These are phyloP conservation scores for Chloridella minuta DNA, from an alignment of 352 stramenopile species.

Conservation along the genomic window DNA sequence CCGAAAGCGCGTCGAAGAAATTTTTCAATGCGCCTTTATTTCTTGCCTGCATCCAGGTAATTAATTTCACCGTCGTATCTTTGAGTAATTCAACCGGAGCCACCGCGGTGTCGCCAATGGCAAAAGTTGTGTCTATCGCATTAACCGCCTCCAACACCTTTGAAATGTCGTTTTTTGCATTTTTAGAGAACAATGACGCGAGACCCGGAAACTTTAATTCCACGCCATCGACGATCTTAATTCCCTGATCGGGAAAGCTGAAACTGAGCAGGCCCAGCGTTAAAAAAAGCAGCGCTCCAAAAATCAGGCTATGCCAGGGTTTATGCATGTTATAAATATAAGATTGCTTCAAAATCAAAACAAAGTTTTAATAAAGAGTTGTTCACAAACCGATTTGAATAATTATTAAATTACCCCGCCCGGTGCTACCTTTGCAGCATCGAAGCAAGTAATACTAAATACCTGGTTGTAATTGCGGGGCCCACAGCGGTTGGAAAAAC, in stretches of 20 bases:
- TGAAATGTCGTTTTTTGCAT: background rate
- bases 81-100: too few species aligned
- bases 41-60: background rate
- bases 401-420: background rate
- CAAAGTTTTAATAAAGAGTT: background rate
- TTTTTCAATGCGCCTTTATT: background rate
- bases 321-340: background rate
- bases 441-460: background rate
- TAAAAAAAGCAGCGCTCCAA: background rate
- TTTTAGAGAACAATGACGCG: background rate
- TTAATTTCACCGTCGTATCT: too few species aligned
- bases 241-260: background rate
- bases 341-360: background rate
- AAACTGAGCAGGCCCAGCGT: background rate
- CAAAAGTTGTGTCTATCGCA: background rate
- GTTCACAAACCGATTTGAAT: background rate
- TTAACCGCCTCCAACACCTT: background rate
- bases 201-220: background rate
- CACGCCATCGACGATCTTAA: too few species aligned
- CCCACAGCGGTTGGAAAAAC: background rate
- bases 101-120: too few species aligned
- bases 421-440: background rate
- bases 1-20: background rate
- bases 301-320: background rate
- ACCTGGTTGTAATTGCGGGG: background rate